These are phyloP conservation scores for Vinca minor DNA, from an alignment of 257 asterid species.

Conservation along the genomic window DNA sequence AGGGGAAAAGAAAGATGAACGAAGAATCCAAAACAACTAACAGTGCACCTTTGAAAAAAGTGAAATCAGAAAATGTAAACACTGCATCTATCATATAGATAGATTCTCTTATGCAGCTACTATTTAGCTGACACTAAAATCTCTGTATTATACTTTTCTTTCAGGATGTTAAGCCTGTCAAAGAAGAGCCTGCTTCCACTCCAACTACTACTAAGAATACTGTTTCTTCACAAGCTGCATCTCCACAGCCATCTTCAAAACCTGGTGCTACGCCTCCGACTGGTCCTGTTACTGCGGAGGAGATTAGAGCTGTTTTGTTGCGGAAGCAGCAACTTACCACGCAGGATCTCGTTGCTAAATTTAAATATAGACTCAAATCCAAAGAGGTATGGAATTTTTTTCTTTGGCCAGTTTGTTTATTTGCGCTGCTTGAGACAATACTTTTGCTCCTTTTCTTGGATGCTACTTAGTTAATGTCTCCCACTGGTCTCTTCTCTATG, in stretches of 20 bases:
- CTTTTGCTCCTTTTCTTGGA: too few relatives aligned
- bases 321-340: conserved; percentile 71
- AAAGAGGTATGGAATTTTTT: conserved; percentile 63
- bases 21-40: conserved; percentile 67
- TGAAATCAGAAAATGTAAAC: conserved; percentile 75
- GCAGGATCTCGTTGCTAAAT: conserved; percentile 83
- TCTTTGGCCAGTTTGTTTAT: too few relatives aligned
- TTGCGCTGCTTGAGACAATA: too few relatives aligned
- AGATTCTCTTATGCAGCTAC: background rate
- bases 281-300: conserved; percentile 87
- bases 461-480: too few relatives aligned
- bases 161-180: conserved; percentile 59
- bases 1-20: conserved; percentile 65
- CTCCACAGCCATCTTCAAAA: conserved; percentile 43
- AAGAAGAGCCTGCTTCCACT: conserved; percentile 44
- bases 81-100: too few relatives aligned
- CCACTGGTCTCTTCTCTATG: too few relatives aligned
- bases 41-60: conserved; percentile 65
- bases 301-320: conserved; percentile 66
- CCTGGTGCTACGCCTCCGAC: conserved; percentile 38
- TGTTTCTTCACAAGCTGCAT: conserved; percentile 39
- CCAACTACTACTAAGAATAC: conserved; percentile 31
- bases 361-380: conserved; percentile 66
- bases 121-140: background rate
- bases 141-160: conserved; percentile 3